A percentile compares a stretch with the other conserved stretches of the same genome.
phyloP scores from a whole-genome alignment of 331 rosid species.

The Quercus lobata region DNA sequence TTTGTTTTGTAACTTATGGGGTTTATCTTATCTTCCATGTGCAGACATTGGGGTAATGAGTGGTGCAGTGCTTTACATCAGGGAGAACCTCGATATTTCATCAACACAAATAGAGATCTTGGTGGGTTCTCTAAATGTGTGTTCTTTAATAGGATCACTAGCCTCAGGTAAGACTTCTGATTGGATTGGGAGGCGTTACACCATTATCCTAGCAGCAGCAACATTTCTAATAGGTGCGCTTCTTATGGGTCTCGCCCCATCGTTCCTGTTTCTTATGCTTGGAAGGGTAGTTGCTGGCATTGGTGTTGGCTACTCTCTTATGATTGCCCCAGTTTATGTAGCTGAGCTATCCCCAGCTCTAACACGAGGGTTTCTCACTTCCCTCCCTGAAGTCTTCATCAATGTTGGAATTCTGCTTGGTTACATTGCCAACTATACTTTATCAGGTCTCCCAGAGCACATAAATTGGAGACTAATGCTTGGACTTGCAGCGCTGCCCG shows the following conservation, averaged over 20 bases:
- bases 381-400: constrained; percentile 87
- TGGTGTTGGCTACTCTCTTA: constrained; percentile 78
- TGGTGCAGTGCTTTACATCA: constrained; percentile 64
- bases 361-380: constrained; percentile 70
- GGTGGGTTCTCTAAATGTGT: constrained; percentile 70
- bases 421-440: constrained; percentile 67
- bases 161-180: constrained; percentile 74
- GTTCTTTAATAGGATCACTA: constrained; percentile 67
- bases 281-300: constrained; percentile 76
- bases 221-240: constrained; percentile 70
- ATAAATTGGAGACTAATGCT: constrained; percentile 85
- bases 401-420: constrained; percentile 71
- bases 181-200: constrained; percentile 61
- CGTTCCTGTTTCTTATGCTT: constrained; percentile 50
- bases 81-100: constrained; percentile 44
- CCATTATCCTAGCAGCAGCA: constrained; percentile 51
- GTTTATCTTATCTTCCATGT: neutral
- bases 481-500: constrained; percentile 67
- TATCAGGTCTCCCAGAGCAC: constrained; percentile 45
- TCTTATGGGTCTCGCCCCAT: constrained; percentile 72
- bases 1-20: neutral
- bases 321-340: constrained; percentile 75
- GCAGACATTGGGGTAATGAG: constrained; percentile 94
- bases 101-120: constrained; percentile 57
- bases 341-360: constrained; percentile 79